phyloP scores from a whole-genome alignment of 129 eudicot genomes.

The Artemisia tridentata region DNA sequence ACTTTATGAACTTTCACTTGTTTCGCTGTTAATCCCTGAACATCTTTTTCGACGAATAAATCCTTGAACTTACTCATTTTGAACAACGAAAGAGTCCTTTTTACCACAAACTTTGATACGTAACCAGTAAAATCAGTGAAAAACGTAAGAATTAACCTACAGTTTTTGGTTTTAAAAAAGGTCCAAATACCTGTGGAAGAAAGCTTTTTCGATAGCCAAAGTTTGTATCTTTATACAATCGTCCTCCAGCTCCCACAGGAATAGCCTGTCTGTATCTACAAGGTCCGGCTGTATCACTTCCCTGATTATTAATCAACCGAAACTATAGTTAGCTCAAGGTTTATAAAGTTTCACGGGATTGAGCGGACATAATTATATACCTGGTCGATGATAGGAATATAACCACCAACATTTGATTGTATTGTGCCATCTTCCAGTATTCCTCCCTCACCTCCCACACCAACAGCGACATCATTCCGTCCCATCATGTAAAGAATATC shows the following conservation, averaged over 20 bases:
- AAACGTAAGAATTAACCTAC: not conserved
- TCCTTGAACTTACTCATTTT: too few species aligned
- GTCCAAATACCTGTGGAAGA: constrained; percentile 63
- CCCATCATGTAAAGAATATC: too few species aligned
- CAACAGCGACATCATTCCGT: too few species aligned
- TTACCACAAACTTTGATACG: too few species aligned
- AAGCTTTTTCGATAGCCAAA: constrained; percentile 77
- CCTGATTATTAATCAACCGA: constrained; percentile 40
- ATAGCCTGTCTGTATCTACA: constrained; percentile 89
- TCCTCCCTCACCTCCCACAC: too few species aligned
- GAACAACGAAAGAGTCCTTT: too few species aligned
- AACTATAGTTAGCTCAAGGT: not conserved
- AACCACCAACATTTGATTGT: too few species aligned
- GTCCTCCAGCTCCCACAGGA: constrained; percentile 70
- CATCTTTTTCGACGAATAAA: not conserved
- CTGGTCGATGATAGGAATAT: not conserved
- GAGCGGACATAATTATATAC: too few species aligned
- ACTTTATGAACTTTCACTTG: not conserved
- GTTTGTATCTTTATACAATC: constrained; percentile 70
- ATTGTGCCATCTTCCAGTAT: too few species aligned
- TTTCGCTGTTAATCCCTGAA: not conserved
- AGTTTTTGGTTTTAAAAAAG: too few species aligned
- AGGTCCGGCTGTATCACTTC: constrained; percentile 61
- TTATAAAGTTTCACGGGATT: not conserved
- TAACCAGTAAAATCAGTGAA: not conserved